A percentile compares a stretch with the other conserved stretches of the same genome.
Conservation (phyloP, 2,329 filamentous ascomycete species). For the Clarireedia hainanense region DNA sequence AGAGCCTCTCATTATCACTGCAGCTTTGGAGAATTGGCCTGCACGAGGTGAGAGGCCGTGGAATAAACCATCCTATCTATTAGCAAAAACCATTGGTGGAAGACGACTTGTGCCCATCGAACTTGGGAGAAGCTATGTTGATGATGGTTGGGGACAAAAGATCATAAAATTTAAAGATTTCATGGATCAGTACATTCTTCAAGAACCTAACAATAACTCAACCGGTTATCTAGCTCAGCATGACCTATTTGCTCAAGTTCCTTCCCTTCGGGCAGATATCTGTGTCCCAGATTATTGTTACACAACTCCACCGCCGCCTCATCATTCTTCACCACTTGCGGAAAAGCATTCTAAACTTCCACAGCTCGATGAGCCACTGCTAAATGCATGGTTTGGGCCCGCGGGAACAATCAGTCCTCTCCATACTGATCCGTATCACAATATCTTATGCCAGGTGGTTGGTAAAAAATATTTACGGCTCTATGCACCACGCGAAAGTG, state of each 20-base stretch:
- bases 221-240: constrained; percentile 88
- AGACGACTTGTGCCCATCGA: constrained; percentile 79
- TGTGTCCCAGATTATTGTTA: constrained; percentile 79
- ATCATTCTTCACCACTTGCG: constrained; percentile 40
- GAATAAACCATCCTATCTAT: constrained; percentile 66
- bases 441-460: constrained; percentile 82
- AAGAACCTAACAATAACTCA: background rate
- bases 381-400: constrained; percentile 93
- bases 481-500: constrained; percentile 61
- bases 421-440: constrained; percentile 91
- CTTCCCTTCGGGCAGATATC: constrained; percentile 67
- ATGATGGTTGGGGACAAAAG: constrained; percentile 74
- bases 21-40: constrained; percentile 64
- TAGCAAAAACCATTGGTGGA: constrained; percentile 66
- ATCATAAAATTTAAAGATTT: constrained; percentile 71
- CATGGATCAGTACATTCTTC: constrained; percentile 36
- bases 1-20: constrained; percentile 62
- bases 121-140: constrained; percentile 79
- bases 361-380: constrained; percentile 50
- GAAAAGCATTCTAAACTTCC: constrained; percentile 32
- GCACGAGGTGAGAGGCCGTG: constrained; percentile 62
- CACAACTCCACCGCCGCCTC: constrained; percentile 51
- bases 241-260: constrained; percentile 77
- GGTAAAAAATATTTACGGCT: constrained; percentile 88
- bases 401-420: constrained; percentile 81